Conservation (phyloP, 164 flowering plant genomes). For the Echeveria elegans region DNA sequence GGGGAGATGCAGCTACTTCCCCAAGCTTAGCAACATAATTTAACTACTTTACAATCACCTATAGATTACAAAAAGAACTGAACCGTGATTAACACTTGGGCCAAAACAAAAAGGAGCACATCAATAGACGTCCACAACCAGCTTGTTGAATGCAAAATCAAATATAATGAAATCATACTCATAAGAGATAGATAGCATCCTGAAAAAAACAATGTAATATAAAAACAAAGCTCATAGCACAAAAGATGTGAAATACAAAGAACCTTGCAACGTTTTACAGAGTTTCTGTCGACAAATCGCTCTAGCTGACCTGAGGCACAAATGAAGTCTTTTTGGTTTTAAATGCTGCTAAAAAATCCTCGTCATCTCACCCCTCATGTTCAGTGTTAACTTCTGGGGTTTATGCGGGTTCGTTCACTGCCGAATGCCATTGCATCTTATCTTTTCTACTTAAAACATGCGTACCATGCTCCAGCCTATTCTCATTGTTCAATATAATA, state of each 20-base stretch:
- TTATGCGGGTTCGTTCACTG: background rate
- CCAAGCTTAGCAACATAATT: too few relatives aligned
- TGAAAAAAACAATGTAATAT: too few relatives aligned
- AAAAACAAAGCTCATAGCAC: too few relatives aligned
- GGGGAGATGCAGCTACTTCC: too few relatives aligned
- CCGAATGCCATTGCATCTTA: background rate
- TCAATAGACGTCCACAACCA: too few relatives aligned
- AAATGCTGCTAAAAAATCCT: constrained; percentile 33
- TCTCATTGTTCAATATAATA: background rate
- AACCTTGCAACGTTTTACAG: constrained; percentile 23
- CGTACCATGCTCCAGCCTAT: background rate
- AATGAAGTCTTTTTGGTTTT: constrained; percentile 41
- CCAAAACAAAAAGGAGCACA: too few relatives aligned
- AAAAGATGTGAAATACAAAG: background rate
- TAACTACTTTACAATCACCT: too few relatives aligned
- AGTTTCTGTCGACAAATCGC: constrained; percentile 18
- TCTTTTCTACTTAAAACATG: background rate
- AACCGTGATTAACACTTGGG: background rate
- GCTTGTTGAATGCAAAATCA: too few relatives aligned
- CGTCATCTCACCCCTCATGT: constrained; percentile 40
- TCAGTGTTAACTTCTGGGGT: constrained; percentile 20
- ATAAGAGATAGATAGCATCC: too few relatives aligned
- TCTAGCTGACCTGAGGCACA: constrained; percentile 46
- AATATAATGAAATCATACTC: too few relatives aligned
- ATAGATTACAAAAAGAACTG: background rate